These are phyloP conservation scores for Cutaneotrichosporon sp. DNA, from an alignment of 1,284 basidiomycete genomes.

Conservation along the genomic window DNA sequence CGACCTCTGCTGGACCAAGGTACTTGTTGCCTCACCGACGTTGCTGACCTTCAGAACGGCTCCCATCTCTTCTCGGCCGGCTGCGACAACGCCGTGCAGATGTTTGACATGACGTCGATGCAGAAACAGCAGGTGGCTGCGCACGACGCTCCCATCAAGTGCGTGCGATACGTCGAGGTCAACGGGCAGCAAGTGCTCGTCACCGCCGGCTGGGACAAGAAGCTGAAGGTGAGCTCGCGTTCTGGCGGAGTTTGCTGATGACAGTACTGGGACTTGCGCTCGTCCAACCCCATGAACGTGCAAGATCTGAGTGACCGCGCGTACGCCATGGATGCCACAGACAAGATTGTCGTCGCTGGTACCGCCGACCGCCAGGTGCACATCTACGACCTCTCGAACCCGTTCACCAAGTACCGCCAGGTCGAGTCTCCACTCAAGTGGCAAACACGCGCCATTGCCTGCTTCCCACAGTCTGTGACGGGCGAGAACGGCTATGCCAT, in stretches of 20 bases:
- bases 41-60: conserved; percentile 60
- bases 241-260: neutral
- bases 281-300: conserved; percentile 68
- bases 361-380: conserved; percentile 74
- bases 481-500: conserved; percentile 78
- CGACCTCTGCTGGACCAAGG: conserved; percentile 76
- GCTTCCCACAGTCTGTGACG: conserved; percentile 62
- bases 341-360: conserved; percentile 75
- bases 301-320: conserved; percentile 84
- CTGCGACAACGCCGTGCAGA: conserved; percentile 76
- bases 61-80: conserved; percentile 80
- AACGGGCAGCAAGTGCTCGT: conserved; percentile 60
- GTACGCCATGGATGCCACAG: conserved; percentile 59
- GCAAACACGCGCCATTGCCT: conserved; percentile 87
- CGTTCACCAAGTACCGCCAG: conserved; percentile 50
- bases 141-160: conserved; percentile 78
- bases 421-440: conserved; percentile 81
- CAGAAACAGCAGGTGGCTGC: conserved; percentile 72
- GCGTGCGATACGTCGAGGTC: conserved; percentile 71
- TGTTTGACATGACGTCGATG: conserved; percentile 74
- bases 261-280: conserved; percentile 88
- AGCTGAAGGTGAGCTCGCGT: conserved; percentile 64
- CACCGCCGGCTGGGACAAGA: conserved; percentile 91
- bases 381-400: conserved; percentile 82
- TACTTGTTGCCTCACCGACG: conserved; percentile 28